Base-by-base conservation (phyloP, 1,284 basidiomycete species). In the Malassezia pachydermatis region DNA sequence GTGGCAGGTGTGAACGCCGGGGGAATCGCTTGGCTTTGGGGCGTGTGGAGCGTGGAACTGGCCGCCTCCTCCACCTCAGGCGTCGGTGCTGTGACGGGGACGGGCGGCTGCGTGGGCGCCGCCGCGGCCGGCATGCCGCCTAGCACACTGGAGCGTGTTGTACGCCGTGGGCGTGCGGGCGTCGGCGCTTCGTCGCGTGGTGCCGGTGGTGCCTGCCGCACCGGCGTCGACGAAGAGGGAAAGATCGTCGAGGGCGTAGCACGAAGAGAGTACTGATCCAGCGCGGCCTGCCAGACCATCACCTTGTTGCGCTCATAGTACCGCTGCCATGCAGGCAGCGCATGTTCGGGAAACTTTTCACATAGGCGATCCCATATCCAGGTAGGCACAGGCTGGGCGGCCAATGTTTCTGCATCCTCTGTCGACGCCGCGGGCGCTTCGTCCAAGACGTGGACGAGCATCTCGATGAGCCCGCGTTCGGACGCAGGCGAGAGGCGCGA, bases 1-100 rank as follows among this genome's bases (percentile, higher is more conserved):
- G 42, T 40, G 24, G 24, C 22, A 11, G 49, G 49, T 11, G 49
- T 51, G n/a, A 25, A 38, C 23, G 33, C 7, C 5, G 34, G 22
- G 16, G 36, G 27, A 13, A 32, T 25, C 14, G 27, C 30, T 17
- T 41, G 48, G 24, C 40, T 44, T 14, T 43, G 22, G 13, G 48
- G 48, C 35, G 48, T 49, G 19, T 49, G 41, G 9, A 48, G 16
- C 28, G 11, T n/a, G 4, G 27, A 20, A 7, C 24, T 11, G 14
- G 25, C 25, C n/a, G 25, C 34, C 3, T 25, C 43, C 17, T 37
- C 29, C 23, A 35, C 43, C 7, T 14, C 24, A 24, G 22, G 4
- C 36, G n/a, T 38, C 36, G 17, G 24, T 40, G 25, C 38, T 22
- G 14, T 19, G 24, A 3, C n/a, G n/a, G n/a, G 28, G 28, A 14